Evolutionary conservation across 768 basidiomycete species (phyloP).

Genomic region (Pleurotus djamor): DNA sequence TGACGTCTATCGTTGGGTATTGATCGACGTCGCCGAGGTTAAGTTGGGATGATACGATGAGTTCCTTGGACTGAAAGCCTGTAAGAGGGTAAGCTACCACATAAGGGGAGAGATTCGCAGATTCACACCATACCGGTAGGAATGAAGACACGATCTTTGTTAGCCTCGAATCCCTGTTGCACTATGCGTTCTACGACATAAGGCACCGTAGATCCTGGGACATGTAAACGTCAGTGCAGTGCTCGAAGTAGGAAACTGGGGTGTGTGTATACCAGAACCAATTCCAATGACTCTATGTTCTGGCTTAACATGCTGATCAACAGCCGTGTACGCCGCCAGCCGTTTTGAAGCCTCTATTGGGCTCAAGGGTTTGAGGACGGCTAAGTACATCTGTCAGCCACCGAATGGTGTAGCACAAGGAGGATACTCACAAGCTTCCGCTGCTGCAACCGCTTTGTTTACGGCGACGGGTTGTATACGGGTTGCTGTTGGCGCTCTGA

Average conservation of each 20-base stretch:
- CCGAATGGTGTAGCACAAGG: background rate
- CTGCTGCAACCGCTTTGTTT: background rate
- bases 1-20: constrained; percentile 90
- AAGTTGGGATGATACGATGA: constrained; percentile 81
- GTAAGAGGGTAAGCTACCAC: constrained; percentile 5
- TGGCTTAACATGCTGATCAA: constrained; percentile 82
- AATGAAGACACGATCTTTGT: constrained; percentile 83
- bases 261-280: constrained; percentile 61
- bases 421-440: background rate
- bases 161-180: constrained; percentile 72
- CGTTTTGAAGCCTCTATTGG: constrained; percentile 81
- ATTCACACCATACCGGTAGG: constrained; percentile 66
- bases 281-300: constrained; percentile 90
- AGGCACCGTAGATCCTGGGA: constrained; percentile 86
- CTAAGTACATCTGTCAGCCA: background rate
- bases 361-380: constrained; percentile 25
- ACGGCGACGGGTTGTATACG: constrained; percentile 2
- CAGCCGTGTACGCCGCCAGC: constrained; percentile 91
- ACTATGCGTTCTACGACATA: constrained; percentile 96
- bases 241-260: background rate
- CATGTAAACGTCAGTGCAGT: constrained; percentile 8
- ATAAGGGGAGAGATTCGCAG: background rate
- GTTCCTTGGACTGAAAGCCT: constrained; percentile 95
- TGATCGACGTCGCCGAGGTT: constrained; percentile 87
- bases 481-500: constrained; percentile 1